phyloP scores from a whole-genome alignment of 2,329 filamentous ascomycete species.

The Phialocephala subalpina region DNA sequence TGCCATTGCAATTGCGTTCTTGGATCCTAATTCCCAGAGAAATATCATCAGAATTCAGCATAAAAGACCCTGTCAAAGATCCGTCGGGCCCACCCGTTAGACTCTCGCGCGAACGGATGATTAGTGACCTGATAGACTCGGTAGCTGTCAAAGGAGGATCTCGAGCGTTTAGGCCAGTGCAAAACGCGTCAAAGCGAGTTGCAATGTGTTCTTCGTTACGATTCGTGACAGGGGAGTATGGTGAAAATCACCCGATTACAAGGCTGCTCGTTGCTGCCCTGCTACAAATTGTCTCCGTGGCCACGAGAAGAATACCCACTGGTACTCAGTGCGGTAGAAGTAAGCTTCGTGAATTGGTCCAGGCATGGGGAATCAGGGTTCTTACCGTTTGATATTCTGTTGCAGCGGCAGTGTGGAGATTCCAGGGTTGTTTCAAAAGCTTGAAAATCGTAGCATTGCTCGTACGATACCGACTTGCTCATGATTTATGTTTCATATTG shows the following conservation, averaged over 20 bases:
- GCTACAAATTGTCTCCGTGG: constrained; percentile 12
- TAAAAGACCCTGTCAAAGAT: not conserved
- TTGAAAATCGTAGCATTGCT: constrained; percentile 11
- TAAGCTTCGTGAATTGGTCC: constrained; percentile 6
- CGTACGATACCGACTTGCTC: not conserved
- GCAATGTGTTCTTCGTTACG: not conserved
- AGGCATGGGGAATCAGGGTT: not conserved
- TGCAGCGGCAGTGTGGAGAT: constrained; percentile 11
- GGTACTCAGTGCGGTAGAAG: constrained; percentile 7
- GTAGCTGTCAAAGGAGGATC: not conserved
- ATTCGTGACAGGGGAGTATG: not conserved
- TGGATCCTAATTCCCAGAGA: constrained; percentile 7
- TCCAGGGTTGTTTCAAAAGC: constrained; percentile 12
- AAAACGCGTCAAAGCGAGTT: not conserved
- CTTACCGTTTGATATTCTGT: constrained; percentile 10
- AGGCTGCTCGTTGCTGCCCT: constrained; percentile 16
- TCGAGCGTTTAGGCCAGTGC: constrained; percentile 10
- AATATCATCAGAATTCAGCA: constrained; percentile 10
- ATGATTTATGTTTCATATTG: constrained; percentile 10
- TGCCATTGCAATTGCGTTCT: constrained; percentile 6
- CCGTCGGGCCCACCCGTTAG: constrained; percentile 6
- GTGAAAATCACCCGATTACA: constrained; percentile 22
- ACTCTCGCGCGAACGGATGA: constrained; percentile 7
- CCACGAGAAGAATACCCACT: not conserved
- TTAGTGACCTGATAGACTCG: constrained; percentile 10